Percentiles rank a stretch among this genome's conserved stretches.
Conservation (phyloP, 257 asterid species). For the Primulina eburnea region DNA sequence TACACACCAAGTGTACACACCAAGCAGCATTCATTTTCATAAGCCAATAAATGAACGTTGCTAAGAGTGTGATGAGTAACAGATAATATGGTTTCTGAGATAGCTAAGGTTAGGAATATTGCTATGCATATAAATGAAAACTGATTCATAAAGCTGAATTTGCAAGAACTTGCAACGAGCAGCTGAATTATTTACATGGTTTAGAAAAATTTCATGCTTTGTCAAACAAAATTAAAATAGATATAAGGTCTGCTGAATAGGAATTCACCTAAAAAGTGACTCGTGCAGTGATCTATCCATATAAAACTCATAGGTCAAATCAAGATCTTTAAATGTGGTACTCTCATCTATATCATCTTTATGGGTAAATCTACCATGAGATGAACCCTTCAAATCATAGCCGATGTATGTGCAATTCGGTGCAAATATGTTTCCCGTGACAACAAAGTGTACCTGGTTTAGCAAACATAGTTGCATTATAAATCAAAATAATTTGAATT, state of each 20-base stretch:
- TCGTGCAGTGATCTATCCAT: conserved; percentile 84
- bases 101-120: background rate
- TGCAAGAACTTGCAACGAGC: background rate
- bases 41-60: too few species aligned
- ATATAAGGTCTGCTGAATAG: background rate
- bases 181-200: background rate
- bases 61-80: too few species aligned
- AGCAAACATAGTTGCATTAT: conserved; percentile 21
- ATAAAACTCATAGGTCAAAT: conserved; percentile 77
- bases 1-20: background rate
- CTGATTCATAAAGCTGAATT: background rate
- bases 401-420: conserved; percentile 88
- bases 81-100: background rate
- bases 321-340: conserved; percentile 92
- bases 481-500: background rate
- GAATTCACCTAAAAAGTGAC: conserved; percentile 69
- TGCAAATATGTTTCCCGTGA: conserved; percentile 99
- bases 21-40: background rate
- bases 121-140: background rate
- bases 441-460: conserved; percentile 84
- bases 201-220: conserved; percentile 12
- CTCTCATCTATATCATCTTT: conserved; percentile 72
- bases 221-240: conserved; percentile 8
- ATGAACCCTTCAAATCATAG: conserved; percentile 90
- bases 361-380: conserved; percentile 83